Evolutionary conservation across 805 yeast species (phyloP).

Genomic region (Myxozyma kluyveri): DNA sequence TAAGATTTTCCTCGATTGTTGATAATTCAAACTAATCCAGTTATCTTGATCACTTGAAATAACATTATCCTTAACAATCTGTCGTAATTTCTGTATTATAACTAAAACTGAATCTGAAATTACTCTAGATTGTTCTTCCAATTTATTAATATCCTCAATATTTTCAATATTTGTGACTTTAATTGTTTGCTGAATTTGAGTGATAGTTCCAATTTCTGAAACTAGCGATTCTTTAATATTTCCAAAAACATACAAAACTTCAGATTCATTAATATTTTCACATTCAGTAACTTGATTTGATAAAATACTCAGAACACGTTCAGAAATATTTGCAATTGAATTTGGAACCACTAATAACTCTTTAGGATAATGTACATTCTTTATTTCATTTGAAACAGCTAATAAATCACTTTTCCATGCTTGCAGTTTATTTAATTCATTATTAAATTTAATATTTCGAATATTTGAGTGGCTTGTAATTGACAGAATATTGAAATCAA

Average conservation of each 20-base stretch:
- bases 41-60: constrained; percentile 54
- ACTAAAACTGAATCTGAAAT: constrained; percentile 60
- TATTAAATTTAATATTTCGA: background rate
- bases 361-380: too few relatives aligned
- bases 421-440: too few relatives aligned
- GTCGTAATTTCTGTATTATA: constrained; percentile 56
- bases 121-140: constrained; percentile 49
- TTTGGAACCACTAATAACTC: too few relatives aligned
- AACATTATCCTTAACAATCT: constrained; percentile 17
- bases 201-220: too few relatives aligned
- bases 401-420: too few relatives aligned
- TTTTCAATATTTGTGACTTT: background rate
- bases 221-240: too few relatives aligned
- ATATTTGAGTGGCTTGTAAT: background rate
- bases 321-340: too few relatives aligned
- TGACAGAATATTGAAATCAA: background rate
- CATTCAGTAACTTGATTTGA: too few relatives aligned
- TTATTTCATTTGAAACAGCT: too few relatives aligned
- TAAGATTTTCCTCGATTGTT: constrained; percentile 35
- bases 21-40: constrained; percentile 53
- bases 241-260: too few relatives aligned
- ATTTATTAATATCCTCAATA: constrained; percentile 4
- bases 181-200: constrained; percentile 3
- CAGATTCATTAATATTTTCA: too few relatives aligned
- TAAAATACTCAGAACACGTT: too few relatives aligned